phyloP scores from a whole-genome alignment of 2,329 filamentous ascomycete species.

The Xylaria sp. region DNA sequence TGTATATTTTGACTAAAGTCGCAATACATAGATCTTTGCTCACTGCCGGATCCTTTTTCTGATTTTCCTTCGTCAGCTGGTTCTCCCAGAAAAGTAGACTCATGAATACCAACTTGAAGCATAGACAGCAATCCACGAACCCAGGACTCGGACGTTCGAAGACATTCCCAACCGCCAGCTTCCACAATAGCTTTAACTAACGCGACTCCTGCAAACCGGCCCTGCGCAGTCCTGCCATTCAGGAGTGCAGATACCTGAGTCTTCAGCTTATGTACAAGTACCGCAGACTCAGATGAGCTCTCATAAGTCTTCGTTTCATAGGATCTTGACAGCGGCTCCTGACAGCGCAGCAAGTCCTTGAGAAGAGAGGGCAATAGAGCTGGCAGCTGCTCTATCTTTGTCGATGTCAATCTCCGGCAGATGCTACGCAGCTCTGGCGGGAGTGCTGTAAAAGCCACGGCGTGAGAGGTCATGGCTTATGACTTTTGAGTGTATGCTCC shows the following conservation, averaged over 20 bases:
- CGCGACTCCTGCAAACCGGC: constrained; percentile 76
- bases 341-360: constrained; percentile 59
- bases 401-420: constrained; percentile 71
- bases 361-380: constrained; percentile 71
- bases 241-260: constrained; percentile 77
- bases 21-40: constrained; percentile 78
- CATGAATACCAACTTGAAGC: constrained; percentile 58
- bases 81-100: background rate
- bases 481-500: background rate
- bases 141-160: constrained; percentile 75
- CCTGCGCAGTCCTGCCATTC: constrained; percentile 73
- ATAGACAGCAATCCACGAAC: constrained; percentile 75
- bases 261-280: constrained; percentile 81
- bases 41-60: constrained; percentile 77
- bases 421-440: constrained; percentile 65
- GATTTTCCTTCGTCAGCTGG: constrained; percentile 11
- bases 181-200: constrained; percentile 82
- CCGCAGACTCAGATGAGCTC: constrained; percentile 63
- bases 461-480: background rate
- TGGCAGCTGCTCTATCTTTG: constrained; percentile 73
- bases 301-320: constrained; percentile 63
- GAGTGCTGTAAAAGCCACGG: constrained; percentile 42
- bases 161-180: constrained; percentile 79
- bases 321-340: constrained; percentile 63
- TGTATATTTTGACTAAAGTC: constrained; percentile 80